A percentile compares a stretch with the other conserved stretches of the same genome.
phyloP scores from a whole-genome alignment of 139 green algal genomes.

The Raphidocelis subcapitata region DNA sequence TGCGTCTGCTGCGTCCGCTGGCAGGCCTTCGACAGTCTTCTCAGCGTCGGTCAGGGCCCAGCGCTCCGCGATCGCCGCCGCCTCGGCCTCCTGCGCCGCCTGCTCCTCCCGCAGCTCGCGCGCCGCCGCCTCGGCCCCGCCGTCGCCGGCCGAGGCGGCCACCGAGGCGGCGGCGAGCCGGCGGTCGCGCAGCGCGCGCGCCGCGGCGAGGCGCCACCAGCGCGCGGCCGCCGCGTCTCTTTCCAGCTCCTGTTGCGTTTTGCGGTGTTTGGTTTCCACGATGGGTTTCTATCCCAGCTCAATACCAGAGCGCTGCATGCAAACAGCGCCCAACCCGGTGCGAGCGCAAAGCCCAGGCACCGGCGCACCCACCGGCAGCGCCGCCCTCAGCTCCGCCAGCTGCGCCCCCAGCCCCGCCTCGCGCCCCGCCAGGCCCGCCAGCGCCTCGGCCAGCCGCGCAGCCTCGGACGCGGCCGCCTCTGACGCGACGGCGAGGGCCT shows the following conservation, averaged over 20 bases:
- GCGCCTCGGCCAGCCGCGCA: background rate
- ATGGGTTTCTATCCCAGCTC: background rate
- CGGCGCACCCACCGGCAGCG: background rate
- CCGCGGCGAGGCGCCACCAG: constrained; percentile 3
- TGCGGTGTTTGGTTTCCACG: background rate
- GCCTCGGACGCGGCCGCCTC: constrained; percentile 13
- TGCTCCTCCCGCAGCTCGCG: too few species aligned
- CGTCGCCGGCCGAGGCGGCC: background rate
- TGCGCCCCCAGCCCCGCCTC: constrained; percentile 6
- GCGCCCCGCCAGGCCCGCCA: constrained; percentile 1
- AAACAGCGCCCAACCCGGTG: background rate
- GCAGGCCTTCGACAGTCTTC: too few species aligned
- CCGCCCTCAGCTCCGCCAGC: constrained; percentile 7
- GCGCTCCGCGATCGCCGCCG: too few species aligned
- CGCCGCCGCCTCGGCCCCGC: too few species aligned
- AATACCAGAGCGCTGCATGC: background rate
- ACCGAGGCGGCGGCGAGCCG: constrained; percentile 6
- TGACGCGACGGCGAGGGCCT: constrained; percentile 22
- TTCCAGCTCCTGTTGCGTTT: constrained; percentile 11
- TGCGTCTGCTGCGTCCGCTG: too few species aligned
- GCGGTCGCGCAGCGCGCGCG: background rate
- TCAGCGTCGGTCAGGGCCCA: too few species aligned
- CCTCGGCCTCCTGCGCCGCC: too few species aligned
- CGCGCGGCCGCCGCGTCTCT: constrained; percentile 5
- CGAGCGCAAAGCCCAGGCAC: background rate